These are phyloP conservation scores for Infundibulicybe gibba DNA, from an alignment of 768 basidiomycete genomes.

Conservation along the genomic window DNA sequence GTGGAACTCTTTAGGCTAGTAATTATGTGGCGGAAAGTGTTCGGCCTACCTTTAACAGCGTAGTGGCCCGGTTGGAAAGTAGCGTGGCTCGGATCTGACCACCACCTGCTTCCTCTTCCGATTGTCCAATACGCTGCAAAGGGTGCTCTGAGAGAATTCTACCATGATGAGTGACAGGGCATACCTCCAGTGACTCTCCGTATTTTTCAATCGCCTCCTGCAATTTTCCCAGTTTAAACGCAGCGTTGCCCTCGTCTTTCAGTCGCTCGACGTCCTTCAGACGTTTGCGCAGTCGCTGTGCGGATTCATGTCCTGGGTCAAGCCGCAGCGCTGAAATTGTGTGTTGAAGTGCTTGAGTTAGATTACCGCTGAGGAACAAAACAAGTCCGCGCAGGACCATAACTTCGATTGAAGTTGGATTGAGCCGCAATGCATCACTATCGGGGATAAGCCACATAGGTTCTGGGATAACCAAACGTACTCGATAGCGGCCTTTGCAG, in stretches of 20 bases:
- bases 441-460: constrained; percentile 1
- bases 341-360: constrained; percentile 72
- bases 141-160: background rate
- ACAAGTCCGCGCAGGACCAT: constrained; percentile 77
- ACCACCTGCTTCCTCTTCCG: constrained; percentile 70
- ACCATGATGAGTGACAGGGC: constrained; percentile 10
- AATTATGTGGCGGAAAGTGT: background rate
- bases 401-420: constrained; percentile 74
- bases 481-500: constrained; percentile 74
- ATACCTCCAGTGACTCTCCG: constrained; percentile 64
- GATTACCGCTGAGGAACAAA: constrained; percentile 68
- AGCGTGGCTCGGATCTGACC: constrained; percentile 80
- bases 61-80: constrained; percentile 81
- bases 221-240: constrained; percentile 62
- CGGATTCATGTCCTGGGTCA: constrained; percentile 74
- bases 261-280: constrained; percentile 79
- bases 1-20: constrained; percentile 7
- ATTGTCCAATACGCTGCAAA: constrained; percentile 59
- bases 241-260: constrained; percentile 81
- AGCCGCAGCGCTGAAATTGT: constrained; percentile 65
- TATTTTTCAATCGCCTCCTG: constrained; percentile 69
- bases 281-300: constrained; percentile 68
- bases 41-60: constrained; percentile 61
- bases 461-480: constrained; percentile 29
- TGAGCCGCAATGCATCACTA: constrained; percentile 73